Evolutionary conservation across 495 filamentous ascomycete genomes (phyloP).

Genomic region (Xylaria cubensis): DNA sequence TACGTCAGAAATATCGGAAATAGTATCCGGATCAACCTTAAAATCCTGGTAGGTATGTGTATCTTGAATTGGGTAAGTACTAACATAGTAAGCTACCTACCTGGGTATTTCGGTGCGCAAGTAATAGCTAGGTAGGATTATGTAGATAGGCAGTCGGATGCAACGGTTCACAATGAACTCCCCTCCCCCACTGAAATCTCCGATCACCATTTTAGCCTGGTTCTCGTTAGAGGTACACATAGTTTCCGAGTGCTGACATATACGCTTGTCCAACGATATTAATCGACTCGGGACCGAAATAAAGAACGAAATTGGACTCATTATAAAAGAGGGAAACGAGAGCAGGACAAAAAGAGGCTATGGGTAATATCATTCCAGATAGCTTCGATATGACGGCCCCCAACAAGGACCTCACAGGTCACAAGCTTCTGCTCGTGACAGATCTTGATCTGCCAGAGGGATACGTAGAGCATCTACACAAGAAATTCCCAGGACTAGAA

Average conservation of each 20-base stretch:
- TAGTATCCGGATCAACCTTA: too few relatives aligned
- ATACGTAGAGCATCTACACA: conserved; percentile 51
- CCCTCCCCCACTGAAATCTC: neutral
- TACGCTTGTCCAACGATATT: neutral
- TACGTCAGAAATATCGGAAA: too few relatives aligned
- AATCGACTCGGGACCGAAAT: neutral
- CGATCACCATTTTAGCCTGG: neutral
- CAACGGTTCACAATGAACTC: neutral
- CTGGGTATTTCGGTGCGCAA: too few relatives aligned
- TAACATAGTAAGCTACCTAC: neutral
- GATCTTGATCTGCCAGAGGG: conserved; percentile 49
- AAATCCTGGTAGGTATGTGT: too few relatives aligned
- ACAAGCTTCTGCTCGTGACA: conserved; percentile 55
- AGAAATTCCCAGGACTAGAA: conserved; percentile 59
- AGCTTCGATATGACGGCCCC: conserved; percentile 22
- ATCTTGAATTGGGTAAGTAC: neutral
- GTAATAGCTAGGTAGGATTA: neutral
- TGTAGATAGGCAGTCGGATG: neutral
- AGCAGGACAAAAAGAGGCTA: neutral
- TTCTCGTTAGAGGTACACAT: neutral
- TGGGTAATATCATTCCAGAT: conserved; percentile 1
- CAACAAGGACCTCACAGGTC: conserved; percentile 51
- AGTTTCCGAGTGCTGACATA: conserved; percentile 1
- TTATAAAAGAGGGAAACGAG: neutral
- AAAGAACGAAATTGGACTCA: neutral